Evolutionary conservation across 192 early-diverging fungal species (phyloP).

Genomic region (Chytriomyces sp.): DNA sequence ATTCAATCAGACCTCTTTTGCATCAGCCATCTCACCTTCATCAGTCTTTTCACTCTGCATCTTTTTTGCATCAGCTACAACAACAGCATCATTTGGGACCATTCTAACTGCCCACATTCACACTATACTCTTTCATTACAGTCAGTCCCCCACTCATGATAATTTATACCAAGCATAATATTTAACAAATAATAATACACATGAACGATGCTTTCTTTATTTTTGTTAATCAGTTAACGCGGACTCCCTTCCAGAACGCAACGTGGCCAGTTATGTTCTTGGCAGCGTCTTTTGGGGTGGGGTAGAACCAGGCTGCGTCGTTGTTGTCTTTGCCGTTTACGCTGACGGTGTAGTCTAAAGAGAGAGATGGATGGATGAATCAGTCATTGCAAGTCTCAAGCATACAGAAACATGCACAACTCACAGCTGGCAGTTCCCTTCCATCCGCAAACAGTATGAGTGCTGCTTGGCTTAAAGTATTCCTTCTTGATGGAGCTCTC

Average conservation of each 20-base stretch:
- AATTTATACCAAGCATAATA: too few relatives aligned
- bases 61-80: too few relatives aligned
- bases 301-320: conserved; percentile 58
- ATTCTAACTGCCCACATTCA: too few relatives aligned
- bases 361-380: too few relatives aligned
- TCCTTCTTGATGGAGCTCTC: conserved; percentile 43
- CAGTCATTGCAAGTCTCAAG: neutral
- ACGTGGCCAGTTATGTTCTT: conserved; percentile 48
- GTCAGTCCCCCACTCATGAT: too few relatives aligned
- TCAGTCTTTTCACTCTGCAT: too few relatives aligned
- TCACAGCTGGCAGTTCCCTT: conserved; percentile 45
- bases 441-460: conserved; percentile 52
- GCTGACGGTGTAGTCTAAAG: conserved; percentile 47
- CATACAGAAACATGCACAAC: neutral
- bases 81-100: too few relatives aligned
- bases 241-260: conserved; percentile 58
- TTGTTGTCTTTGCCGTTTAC: conserved; percentile 56
- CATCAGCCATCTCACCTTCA: too few relatives aligned
- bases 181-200: too few relatives aligned
- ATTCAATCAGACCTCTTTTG: too few relatives aligned
- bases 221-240: conserved; percentile 11
- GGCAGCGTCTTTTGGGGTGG: conserved; percentile 53
- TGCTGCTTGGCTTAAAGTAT: conserved; percentile 45
- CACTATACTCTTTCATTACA: too few relatives aligned
- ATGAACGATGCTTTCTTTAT: too few relatives aligned